Evolutionary conservation across 495 filamentous ascomycete genomes (phyloP).

Genomic region (Penicillium odoratum): DNA sequence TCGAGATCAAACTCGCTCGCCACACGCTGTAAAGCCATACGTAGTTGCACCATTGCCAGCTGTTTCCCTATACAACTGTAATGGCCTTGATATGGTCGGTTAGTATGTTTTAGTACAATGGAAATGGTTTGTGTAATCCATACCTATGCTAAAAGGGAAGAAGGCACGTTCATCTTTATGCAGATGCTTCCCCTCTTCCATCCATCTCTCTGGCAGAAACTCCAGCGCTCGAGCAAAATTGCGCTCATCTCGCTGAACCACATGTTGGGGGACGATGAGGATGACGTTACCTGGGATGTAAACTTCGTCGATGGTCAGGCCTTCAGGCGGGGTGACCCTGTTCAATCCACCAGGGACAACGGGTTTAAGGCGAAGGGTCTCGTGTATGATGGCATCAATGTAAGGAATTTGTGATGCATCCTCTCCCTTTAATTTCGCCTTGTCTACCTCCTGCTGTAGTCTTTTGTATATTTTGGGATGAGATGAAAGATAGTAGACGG

Average conservation of each 20-base stretch:
- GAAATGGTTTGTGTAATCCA: slow-evolving; percentile 3
- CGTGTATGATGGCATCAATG: slow-evolving; percentile 35
- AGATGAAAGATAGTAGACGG: background rate
- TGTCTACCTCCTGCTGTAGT: background rate
- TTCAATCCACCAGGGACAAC: slow-evolving; percentile 25
- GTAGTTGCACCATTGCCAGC: slow-evolving; percentile 10
- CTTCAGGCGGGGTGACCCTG: slow-evolving; percentile 44
- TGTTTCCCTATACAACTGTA: slow-evolving; percentile 12
- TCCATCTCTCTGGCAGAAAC: slow-evolving; percentile 61
- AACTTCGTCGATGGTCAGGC: slow-evolving; percentile 41
- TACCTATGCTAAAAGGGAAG: slow-evolving; percentile 51
- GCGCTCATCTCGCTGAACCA: slow-evolving; percentile 28
- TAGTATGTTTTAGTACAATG: background rate
- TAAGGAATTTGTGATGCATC: background rate
- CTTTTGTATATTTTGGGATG: background rate
- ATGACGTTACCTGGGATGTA: slow-evolving; percentile 42
- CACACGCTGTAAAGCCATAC: slow-evolving; percentile 5
- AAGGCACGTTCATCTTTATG: slow-evolving; percentile 45
- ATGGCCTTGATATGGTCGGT: slow-evolving; percentile 1
- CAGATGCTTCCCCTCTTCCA: slow-evolving; percentile 41
- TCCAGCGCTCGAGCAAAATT: slow-evolving; percentile 38
- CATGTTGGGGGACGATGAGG: slow-evolving; percentile 40
- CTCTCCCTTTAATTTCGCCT: background rate
- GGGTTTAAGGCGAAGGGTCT: slow-evolving; percentile 35
- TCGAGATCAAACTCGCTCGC: slow-evolving; percentile 15